Conservation (phyloP, 257 asterid genomes). For the Paulownia fortunei region DNA sequence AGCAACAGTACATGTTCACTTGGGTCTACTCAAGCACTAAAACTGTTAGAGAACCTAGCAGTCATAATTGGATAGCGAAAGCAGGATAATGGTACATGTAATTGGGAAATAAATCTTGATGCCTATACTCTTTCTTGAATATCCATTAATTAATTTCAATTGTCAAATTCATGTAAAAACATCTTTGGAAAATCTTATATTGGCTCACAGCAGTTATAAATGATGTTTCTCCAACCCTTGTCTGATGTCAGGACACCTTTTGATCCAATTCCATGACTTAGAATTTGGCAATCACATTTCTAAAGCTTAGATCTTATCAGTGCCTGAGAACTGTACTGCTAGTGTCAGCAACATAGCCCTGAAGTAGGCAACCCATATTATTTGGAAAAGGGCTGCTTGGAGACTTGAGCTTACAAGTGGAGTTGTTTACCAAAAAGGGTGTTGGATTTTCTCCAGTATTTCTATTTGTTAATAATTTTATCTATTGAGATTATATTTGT, state of each 20-base stretch:
- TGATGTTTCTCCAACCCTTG: neutral
- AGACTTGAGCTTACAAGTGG: conserved; percentile 4
- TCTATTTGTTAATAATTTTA: neutral
- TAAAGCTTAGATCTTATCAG: conserved; percentile 4
- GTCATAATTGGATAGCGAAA: conserved; percentile 17
- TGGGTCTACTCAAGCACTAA: conserved; percentile 12
- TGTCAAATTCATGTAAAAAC: neutral
- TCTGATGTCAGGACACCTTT: neutral
- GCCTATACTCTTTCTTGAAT: neutral
- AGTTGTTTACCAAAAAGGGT: neutral
- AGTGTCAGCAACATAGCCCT: neutral
- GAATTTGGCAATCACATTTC: conserved; percentile 17
- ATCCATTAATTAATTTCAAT: neutral
- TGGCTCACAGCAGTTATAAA: neutral
- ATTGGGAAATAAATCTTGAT: neutral
- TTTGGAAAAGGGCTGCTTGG: conserved; percentile 7
- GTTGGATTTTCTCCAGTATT: conserved; percentile 12
- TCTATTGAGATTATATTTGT: neutral
- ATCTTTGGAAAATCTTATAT: neutral
- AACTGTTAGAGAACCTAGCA: conserved; percentile 12
- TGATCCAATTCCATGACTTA: neutral
- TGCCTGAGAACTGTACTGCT: neutral
- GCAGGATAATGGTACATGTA: neutral
- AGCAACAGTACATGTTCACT: conserved; percentile 1
- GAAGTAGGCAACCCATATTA: neutral